A percentile compares a stretch with the other conserved stretches of the same genome.
These are phyloP conservation scores for Trifolium repens DNA, from an alignment of 306 rosid species.

Conservation along the genomic window DNA sequence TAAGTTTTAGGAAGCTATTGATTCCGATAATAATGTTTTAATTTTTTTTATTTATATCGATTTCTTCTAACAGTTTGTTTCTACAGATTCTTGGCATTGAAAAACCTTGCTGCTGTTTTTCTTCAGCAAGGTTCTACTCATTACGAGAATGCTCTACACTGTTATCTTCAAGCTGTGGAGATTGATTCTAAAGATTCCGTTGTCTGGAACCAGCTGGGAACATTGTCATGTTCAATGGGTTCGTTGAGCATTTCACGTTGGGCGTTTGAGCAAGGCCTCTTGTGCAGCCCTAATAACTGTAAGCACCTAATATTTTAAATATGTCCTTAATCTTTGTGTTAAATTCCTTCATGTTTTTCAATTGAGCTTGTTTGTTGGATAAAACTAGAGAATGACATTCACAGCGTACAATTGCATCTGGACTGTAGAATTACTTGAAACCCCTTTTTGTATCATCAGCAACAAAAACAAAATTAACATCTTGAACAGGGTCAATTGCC, in stretches of 20 bases:
- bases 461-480: conserved; percentile 22
- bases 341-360: conserved; percentile 34
- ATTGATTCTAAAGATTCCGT: conserved; percentile 95
- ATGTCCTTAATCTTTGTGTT: conserved; percentile 6
- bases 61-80: background rate
- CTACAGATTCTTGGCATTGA: conserved; percentile 91
- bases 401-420: conserved; percentile 28
- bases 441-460: conserved; percentile 16
- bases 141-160: conserved; percentile 78
- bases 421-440: conserved; percentile 13
- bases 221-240: conserved; percentile 93
- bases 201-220: conserved; percentile 96
- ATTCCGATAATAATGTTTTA: conserved; percentile 14
- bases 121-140: conserved; percentile 86
- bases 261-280: conserved; percentile 99
- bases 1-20: conserved; percentile 21
- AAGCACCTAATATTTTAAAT: conserved; percentile 46
- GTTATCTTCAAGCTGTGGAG: conserved; percentile 99
- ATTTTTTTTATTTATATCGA: background rate
- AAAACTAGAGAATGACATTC: conserved; percentile 15
- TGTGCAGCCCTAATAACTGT: conserved; percentile 98
- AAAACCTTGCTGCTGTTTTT: conserved; percentile 91
- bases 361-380: conserved; percentile 33
- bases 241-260: conserved; percentile 88
- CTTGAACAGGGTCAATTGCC: conserved; percentile 16